A percentile compares a stretch with the other conserved stretches of the same genome.
phyloP scores from a whole-genome alignment of 2,329 filamentous ascomycete genomes.

The Ceratocystis colombiana region DNA sequence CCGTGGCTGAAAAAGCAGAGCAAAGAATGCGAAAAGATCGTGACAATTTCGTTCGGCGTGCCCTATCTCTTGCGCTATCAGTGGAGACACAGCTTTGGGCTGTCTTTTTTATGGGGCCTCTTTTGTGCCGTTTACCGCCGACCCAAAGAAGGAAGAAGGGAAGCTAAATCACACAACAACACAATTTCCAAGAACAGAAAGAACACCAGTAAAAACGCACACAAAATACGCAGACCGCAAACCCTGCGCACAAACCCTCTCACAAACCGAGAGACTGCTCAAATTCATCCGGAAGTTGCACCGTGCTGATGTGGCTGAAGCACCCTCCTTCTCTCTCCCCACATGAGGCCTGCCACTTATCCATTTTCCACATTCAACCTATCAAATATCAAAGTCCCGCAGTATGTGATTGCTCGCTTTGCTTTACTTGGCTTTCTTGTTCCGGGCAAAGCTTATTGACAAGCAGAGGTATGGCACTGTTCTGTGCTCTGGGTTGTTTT shows the following conservation, averaged over 20 bases:
- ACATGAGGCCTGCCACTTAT: conserved; percentile 1
- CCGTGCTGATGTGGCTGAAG: conserved; percentile 1
- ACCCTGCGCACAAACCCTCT: neutral
- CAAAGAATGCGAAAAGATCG: neutral
- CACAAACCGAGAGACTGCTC: neutral
- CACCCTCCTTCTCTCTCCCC: conserved; percentile 1
- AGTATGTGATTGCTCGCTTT: too few relatives aligned
- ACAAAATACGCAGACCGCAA: neutral
- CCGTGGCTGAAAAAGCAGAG: neutral
- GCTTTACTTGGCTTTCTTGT: neutral
- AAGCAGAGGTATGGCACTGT: neutral
- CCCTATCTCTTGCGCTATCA: neutral
- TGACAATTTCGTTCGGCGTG: neutral
- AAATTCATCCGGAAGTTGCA: neutral
- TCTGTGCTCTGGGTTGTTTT: neutral
- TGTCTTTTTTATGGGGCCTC: neutral
- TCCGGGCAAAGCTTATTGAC: neutral
- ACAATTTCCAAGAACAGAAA: neutral
- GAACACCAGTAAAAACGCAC: neutral
- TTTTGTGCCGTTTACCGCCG: neutral
- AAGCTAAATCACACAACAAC: neutral
- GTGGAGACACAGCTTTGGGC: neutral
- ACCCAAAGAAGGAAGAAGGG: neutral
- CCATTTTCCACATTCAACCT: neutral
- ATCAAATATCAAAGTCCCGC: too few relatives aligned